Base-by-base conservation (phyloP, 2,329 filamentous ascomycete genomes). In the Claviceps digitariae region DNA sequence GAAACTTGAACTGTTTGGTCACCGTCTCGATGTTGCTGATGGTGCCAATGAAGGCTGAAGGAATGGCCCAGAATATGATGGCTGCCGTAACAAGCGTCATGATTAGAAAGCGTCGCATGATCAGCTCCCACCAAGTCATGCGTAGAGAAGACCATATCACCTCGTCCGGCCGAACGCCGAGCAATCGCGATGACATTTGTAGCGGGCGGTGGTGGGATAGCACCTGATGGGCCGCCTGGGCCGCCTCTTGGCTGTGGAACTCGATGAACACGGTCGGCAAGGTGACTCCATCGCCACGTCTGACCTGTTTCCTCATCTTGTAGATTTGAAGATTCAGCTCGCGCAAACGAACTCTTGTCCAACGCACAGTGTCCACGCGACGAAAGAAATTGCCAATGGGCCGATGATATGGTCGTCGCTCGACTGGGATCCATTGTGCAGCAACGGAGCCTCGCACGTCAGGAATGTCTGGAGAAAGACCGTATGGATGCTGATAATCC, bases 321-420 rank as follows among this genome's bases (percentile, higher is more conserved):
- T 61, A 67, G 31, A 74, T 73, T 17, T 69, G 64, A 0, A 63
- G 56, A 48, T 71, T 72, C 15, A 74, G 60, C 2, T 70, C 63
- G 27, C 67, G 66, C 2, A 74, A 61, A 4, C 69, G 63, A 1
- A 76, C 74, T 51, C 93, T 86, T 57, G 83, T 86, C 86, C 87
- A 96, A 57, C 91, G 82, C 67, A 98, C 96, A 0, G 90, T 93
- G 69, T 98, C 93, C 17, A 96, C 90, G 67, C 95, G 93, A 64
- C 89, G 84, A 59, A 90, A 87, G 59, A 90, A 78, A 48, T 87
- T 74, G 17, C 78, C 79, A 23, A 93, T 67, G 6, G 77, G 71
- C 0, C 74, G 65, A 64, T 95, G 90, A 1, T 84, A 83, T 1
- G 90, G 90, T 45, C 90, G 80, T 60, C 89, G 77, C 67, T 87